phyloP scores from a whole-genome alignment of 169 alveolate species.

The Plasmodium gaboni region DNA sequence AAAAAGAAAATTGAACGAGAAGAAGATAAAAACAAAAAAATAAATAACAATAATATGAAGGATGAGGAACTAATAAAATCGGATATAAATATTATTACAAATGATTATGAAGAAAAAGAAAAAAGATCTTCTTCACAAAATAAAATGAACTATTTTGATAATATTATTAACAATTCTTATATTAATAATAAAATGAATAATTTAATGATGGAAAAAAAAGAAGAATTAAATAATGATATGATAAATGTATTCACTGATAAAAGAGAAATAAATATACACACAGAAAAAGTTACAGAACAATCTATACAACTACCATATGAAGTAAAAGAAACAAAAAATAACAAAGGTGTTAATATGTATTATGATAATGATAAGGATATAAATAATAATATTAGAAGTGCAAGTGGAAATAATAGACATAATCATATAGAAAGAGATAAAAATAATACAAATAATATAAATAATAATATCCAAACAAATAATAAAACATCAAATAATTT shows the following conservation, averaged over 20 bases:
- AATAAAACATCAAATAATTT: not conserved
- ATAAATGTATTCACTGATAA: not conserved
- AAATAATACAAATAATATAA: not conserved
- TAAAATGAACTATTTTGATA: conserved; percentile 7
- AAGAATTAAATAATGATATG: not conserved
- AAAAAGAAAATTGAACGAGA: not conserved
- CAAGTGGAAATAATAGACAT: not conserved
- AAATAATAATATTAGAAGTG: not conserved
- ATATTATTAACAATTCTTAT: conserved; percentile 4
- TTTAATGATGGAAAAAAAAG: not conserved
- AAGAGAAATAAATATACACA: not conserved
- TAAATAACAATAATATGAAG: not conserved
- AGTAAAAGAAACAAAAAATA: conserved; percentile 1
- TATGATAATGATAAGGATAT: conserved; percentile 1
- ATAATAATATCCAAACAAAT: not conserved
- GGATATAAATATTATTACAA: not conserved
- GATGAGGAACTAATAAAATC: not conserved
- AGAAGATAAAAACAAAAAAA: not conserved
- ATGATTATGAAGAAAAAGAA: conserved; percentile 19
- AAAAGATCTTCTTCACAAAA: not conserved
- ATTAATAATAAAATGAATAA: not conserved
- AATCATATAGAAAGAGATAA: not conserved
- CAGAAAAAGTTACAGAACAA: not conserved
- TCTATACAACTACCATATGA: not conserved
- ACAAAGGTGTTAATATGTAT: not conserved